A percentile compares a stretch with the other conserved stretches of the same genome.
Conservation (phyloP, 257 asterid genomes). For the Nicotiana tabacum region DNA sequence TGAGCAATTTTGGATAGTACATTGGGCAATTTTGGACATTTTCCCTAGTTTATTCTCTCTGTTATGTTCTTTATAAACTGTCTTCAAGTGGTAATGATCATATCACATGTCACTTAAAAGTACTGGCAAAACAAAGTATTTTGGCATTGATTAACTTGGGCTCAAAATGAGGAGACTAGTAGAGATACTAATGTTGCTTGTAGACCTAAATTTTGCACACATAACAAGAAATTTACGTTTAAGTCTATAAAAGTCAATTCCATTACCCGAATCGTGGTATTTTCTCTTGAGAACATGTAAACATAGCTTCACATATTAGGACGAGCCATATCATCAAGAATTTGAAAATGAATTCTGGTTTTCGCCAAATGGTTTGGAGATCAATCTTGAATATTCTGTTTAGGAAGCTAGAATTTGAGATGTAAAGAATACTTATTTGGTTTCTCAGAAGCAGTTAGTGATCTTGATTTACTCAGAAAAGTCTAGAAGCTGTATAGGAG, state of each 20-base stretch:
- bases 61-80: neutral
- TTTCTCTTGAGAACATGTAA: neutral
- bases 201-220: neutral
- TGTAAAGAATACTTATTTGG: neutral
- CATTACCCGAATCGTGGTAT: neutral
- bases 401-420: neutral
- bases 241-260: neutral
- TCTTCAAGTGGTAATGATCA: neutral
- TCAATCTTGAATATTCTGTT: neutral
- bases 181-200: neutral
- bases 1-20: too few species aligned
- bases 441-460: neutral
- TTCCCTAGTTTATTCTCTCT: too few species aligned
- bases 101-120: neutral
- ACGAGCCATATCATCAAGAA: neutral
- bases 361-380: neutral
- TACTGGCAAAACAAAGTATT: neutral
- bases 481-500: neutral
- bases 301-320: neutral
- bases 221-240: neutral
- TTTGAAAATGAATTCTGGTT: neutral
- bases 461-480: neutral
- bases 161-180: neutral
- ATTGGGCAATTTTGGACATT: too few species aligned
- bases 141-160: neutral